Base-by-base conservation (phyloP, 2,329 filamentous ascomycete genomes). In the Chrysoporthe deuterocubensis region DNA sequence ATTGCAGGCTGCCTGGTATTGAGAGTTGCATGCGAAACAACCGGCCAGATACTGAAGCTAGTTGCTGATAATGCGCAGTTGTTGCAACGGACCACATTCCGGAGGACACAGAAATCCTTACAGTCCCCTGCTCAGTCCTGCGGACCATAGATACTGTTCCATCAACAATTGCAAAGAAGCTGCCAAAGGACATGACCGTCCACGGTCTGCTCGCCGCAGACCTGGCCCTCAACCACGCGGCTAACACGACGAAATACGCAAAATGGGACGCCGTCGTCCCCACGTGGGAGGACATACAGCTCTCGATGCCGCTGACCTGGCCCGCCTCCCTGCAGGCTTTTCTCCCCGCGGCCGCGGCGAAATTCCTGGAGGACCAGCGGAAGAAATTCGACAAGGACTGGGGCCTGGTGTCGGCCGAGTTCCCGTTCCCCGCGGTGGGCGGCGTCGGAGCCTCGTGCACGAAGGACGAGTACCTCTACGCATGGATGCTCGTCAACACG, bases 201-300 rank as follows among this genome's bases (percentile, higher is more conserved):
- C 93, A 96, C 73, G 90, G 89, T 40, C 85, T 93, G 50, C 82
- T 96, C 8, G 90, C 93, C n/a, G 84, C 89, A 1, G 87, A 89
- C 68, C 81, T 94, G 9, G 84, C 87, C 5, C 81, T 90, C 42
- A 83, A 89, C 67, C 76, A 77, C 1, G 76, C 81, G 7, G 73
- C 79, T 21, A 77, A 78, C 1, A 76, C 81, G 7, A 72, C 79
- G 16, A 81, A 82, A 34, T 85, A 85, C 71, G 78, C 79, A 0
- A 76, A 81, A 21, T 95, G 92, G 91, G 83, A 85, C 73, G 84
- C 84, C 65, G 86, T 92, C 16, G 89, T 93, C 80, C 93, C 93
- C 0, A 85, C 83, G 0, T 77, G 78, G 1, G 77, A 81, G 7
- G 90, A 92, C 72, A 86, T 96, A 68, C 71, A 71, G 54, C 69